Evolutionary conservation across 2,329 filamentous ascomycete genomes (phyloP).

Genomic region (Zymoseptoria passerinii): DNA sequence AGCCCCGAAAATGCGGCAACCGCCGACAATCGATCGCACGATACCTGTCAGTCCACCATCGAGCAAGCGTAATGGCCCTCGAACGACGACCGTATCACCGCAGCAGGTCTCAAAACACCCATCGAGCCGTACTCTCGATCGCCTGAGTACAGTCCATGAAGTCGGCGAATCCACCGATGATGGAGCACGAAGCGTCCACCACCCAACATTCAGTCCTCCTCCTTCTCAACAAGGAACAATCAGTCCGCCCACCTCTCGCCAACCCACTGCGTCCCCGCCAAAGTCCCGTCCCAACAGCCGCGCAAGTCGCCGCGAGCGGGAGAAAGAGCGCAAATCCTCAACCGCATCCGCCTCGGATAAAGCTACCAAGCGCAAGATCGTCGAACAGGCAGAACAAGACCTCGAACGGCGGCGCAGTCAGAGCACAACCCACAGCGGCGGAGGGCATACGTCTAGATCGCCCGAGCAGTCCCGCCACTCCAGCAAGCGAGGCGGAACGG

Average conservation of each 20-base stretch:
- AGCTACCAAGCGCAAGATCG: slow-evolving; percentile 25
- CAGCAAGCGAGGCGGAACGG: slow-evolving; percentile 2
- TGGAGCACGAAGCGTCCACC: slow-evolving; percentile 10
- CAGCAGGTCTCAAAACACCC: slow-evolving; percentile 8
- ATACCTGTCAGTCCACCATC: slow-evolving; percentile 24
- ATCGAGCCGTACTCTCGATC: slow-evolving; percentile 21
- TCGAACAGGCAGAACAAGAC: slow-evolving; percentile 25
- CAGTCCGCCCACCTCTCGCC: slow-evolving; percentile 3
- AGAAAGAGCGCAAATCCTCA: slow-evolving; percentile 13
- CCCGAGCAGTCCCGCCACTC: neutral
- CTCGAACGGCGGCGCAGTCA: slow-evolving; percentile 18
- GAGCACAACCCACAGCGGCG: slow-evolving; percentile 7
- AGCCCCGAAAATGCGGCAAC: neutral
- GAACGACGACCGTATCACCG: neutral
- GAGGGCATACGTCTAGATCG: neutral
- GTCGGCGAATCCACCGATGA: slow-evolving; percentile 15
- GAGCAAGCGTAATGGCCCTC: slow-evolving; percentile 1
- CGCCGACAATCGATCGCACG: slow-evolving; percentile 23
- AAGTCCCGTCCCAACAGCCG: slow-evolving; percentile 23
- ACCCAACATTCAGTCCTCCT: slow-evolving; percentile 1
- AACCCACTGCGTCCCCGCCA: slow-evolving; percentile 13
- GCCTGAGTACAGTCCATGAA: slow-evolving; percentile 28
- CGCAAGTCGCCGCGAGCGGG: slow-evolving; percentile 10
- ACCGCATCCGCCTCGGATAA: slow-evolving; percentile 24
- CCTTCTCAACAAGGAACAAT: slow-evolving; percentile 3